Evolutionary conservation across 148 eudicot species (phyloP), one percentile per base, ranked within the genome.

Genomic region (Polygonum maritimum): DNA sequence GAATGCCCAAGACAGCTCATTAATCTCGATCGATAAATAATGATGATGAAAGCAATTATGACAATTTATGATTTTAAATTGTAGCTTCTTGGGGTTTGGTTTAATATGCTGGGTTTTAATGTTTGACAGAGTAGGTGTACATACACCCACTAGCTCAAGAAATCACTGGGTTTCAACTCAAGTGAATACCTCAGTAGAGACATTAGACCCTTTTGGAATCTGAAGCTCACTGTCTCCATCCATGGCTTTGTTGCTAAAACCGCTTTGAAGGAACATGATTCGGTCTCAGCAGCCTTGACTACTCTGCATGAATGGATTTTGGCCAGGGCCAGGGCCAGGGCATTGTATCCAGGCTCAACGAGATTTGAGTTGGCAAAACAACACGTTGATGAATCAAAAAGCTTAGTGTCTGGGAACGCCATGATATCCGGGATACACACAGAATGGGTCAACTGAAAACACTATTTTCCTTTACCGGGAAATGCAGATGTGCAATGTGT

Each of bases 331-430:
- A 26, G 31, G 31, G 31, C 31, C 31, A 26, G 31, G 31, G 31
- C 31, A 26, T 26, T 26, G 31, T 26, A 26, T 26, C 31, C 77
- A 88, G 97, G 75, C 76, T 88, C 7, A 83, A 86, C 69, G 91
- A 93, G 80, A 83, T 84, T 75, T 26, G 97, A 89, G 35, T 84
- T 79, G 74, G 94, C 94, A 31, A 80, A 89, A 69, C 77, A 83
- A 78, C 80, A 91, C 67, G 89, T 93, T 78, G 90, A 93, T 73
- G 92, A 85, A 77, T 85, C 89, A 93, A 86, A 86, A 80, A 85
- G 82, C 76, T 81, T 89, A 78, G 96, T 88, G 14, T 83, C 92
- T 80, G 91, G 96, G 96, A 91, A 89, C 79, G 89, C 98, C 48
- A 91, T 93, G 97, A 89, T 26, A 26, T 26, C 31, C 31, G 31